Base-by-base conservation (phyloP, 495 filamentous ascomycete genomes). In the Podospora pseudopauciseta region DNA sequence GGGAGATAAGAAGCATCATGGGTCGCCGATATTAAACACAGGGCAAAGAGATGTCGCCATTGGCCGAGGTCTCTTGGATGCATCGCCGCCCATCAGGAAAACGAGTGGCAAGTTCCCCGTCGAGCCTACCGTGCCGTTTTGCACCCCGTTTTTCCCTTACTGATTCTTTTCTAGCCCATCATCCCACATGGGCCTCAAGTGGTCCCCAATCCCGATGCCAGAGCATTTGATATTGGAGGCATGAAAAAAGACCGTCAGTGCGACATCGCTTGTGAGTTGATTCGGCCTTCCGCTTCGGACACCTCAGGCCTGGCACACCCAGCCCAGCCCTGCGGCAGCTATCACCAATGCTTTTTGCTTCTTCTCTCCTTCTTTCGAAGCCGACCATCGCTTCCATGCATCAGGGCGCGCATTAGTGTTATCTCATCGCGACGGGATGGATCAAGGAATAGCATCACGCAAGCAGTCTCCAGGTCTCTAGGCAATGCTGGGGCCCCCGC, bases 1-100 rank as follows among this genome's bases (percentile, higher is more conserved):
- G 67, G 65, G n/a, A 63, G 72, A 74, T 74, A 74, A 74, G 72
- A 69, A 58, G 56, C 64, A 57, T 65, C 68, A 67, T 66, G 67
- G 67, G 65, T 65, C 65, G 55, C 30, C 56, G 68, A 70, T 70
- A 72, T 67, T 68, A 65, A 27, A 56, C 57, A 54, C 19, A 19
- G 30, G 28, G 28, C 65, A 56, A 27, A 56, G 62, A 44, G 16
- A 19, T 32, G 28, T 32, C 65, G 60, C 57, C 49, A 73, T 75
- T 75, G 73, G 73, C 57, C 61, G 65, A 63, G 64, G 53, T 64
- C 67, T 68, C 65, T 68, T 67, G 68, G 58, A 55, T 58, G 34
- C 64, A 57, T 65, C 64, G 6, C 15, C 16, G 26, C 11, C 63
- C 55, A 58, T 58, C 55, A 58, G 55, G 55, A 56, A 27, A 19